These are phyloP conservation scores for Seminavis robusta DNA, from an alignment of 108 stramenopile genomes.

Conservation along the genomic window DNA sequence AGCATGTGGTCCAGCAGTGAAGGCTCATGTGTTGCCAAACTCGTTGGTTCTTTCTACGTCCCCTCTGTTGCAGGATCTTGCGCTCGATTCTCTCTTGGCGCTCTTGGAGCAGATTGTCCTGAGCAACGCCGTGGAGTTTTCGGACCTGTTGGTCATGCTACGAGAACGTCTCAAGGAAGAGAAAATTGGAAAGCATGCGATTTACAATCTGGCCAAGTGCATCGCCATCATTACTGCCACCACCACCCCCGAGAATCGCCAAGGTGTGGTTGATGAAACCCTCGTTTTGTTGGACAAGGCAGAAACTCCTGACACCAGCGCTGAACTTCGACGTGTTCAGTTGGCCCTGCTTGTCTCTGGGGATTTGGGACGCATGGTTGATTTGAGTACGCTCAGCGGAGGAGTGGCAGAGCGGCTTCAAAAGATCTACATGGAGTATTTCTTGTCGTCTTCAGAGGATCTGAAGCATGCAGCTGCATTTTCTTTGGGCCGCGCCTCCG, in stretches of 20 bases:
- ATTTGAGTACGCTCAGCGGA: conserved; percentile 50
- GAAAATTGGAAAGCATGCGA: conserved; percentile 55
- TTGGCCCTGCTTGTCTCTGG: conserved; percentile 86
- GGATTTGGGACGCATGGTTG: conserved; percentile 85
- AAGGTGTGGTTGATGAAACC: conserved; percentile 37
- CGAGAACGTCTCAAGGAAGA: conserved; percentile 33
- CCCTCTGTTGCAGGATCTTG: conserved; percentile 86
- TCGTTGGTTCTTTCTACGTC: conserved; percentile 80
- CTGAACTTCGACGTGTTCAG: conserved; percentile 43
- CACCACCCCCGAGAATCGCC: conserved; percentile 38
- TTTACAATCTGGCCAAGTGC: conserved; percentile 79
- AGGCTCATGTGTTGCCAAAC: conserved; percentile 62
- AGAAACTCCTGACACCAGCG: conserved; percentile 19
- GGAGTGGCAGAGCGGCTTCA: conserved; percentile 49
- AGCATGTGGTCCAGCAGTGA: conserved; percentile 48
- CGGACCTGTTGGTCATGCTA: conserved; percentile 63
- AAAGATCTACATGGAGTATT: conserved; percentile 60
- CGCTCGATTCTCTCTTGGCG: conserved; percentile 71
- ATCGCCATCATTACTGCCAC: conserved; percentile 68
- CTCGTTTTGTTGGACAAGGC: conserved; percentile 44
- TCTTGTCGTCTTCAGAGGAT: conserved; percentile 86
- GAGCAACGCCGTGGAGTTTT: conserved; percentile 59
- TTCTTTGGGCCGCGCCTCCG: conserved; percentile 87
- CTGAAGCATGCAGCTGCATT: conserved; percentile 92
- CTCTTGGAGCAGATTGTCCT: conserved; percentile 64